These are phyloP conservation scores for Annulohypoxylon truncatum DNA, from an alignment of 2,329 filamentous ascomycete species.

Conservation along the genomic window DNA sequence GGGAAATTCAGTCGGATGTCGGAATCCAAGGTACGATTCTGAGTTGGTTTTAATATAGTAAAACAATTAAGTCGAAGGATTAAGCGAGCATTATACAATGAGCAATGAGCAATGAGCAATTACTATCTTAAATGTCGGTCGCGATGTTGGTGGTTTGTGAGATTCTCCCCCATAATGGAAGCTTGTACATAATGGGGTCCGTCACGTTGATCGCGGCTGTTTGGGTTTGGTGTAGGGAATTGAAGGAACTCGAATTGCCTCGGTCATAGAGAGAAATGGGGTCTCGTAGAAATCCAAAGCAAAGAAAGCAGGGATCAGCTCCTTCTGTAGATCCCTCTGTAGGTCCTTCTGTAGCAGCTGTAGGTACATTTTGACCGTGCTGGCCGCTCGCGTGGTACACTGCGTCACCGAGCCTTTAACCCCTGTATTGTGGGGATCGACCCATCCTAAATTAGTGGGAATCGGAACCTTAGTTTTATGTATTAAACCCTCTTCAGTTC, in stretches of 20 bases:
- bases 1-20: conserved; percentile 8
- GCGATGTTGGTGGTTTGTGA: neutral
- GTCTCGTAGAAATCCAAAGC: neutral
- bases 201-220: conserved; percentile 27
- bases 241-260: conserved; percentile 31
- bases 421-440: conserved; percentile 21
- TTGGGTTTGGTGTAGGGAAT: too few species aligned
- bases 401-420: conserved; percentile 22
- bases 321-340: neutral
- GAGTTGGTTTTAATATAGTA: conserved; percentile 16
- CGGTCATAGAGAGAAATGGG: conserved; percentile 26
- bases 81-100: conserved; percentile 6
- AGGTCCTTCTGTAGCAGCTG: neutral
- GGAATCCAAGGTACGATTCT: conserved; percentile 3
- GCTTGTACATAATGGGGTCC: conserved; percentile 13
- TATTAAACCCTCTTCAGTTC: neutral
- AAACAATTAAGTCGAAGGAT: conserved; percentile 8
- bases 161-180: conserved; percentile 1
- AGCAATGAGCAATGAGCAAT: neutral
- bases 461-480: neutral
- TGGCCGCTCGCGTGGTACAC: conserved; percentile 22
- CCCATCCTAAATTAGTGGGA: conserved; percentile 25
- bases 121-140: conserved; percentile 14
- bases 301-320: conserved; percentile 3
- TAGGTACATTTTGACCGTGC: conserved; percentile 21